Conservation (phyloP, 192 early-diverging fungal genomes). For the Tieghemiomyces parasiticus region DNA sequence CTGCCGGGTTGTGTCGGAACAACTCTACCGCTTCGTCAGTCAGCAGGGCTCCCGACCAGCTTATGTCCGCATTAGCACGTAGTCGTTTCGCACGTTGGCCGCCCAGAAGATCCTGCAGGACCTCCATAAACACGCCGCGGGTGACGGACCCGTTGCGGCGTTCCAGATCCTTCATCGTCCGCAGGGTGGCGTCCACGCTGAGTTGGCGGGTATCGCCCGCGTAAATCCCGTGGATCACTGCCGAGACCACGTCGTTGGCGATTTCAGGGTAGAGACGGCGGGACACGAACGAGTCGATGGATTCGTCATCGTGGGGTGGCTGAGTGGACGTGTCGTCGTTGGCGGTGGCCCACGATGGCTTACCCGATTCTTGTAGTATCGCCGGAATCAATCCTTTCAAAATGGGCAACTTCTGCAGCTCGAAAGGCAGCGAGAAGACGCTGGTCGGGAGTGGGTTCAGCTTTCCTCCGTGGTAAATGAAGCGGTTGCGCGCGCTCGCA, state of each 20-base stretch:
- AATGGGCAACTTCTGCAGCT: constrained; percentile 18
- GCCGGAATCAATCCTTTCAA: constrained; percentile 39
- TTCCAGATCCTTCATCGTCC: constrained; percentile 55
- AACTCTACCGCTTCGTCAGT: too few species aligned
- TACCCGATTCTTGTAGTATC: constrained; percentile 38
- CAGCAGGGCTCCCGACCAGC: neutral
- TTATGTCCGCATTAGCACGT: constrained; percentile 17
- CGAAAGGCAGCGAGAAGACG: constrained; percentile 21
- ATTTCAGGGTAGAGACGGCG: constrained; percentile 59
- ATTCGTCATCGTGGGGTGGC: constrained; percentile 48
- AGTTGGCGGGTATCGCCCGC: constrained; percentile 69
- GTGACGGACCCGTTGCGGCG: constrained; percentile 35
- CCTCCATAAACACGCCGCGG: constrained; percentile 25
- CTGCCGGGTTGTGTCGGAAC: too few species aligned
- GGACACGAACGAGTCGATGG: constrained; percentile 64
- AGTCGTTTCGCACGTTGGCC: constrained; percentile 7
- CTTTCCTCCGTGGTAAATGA: constrained; percentile 51
- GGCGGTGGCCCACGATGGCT: constrained; percentile 12
- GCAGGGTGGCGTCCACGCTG: constrained; percentile 59
- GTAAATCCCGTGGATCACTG: constrained; percentile 87
- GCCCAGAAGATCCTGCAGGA: neutral
- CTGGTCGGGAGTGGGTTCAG: constrained; percentile 55
- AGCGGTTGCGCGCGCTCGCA: constrained; percentile 66
- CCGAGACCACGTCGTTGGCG: constrained; percentile 71
- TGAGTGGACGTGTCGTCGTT: constrained; percentile 4